These are phyloP conservation scores for Tricholoma hemisulphureum DNA, from an alignment of 768 basidiomycete species.

Conservation along the genomic window DNA sequence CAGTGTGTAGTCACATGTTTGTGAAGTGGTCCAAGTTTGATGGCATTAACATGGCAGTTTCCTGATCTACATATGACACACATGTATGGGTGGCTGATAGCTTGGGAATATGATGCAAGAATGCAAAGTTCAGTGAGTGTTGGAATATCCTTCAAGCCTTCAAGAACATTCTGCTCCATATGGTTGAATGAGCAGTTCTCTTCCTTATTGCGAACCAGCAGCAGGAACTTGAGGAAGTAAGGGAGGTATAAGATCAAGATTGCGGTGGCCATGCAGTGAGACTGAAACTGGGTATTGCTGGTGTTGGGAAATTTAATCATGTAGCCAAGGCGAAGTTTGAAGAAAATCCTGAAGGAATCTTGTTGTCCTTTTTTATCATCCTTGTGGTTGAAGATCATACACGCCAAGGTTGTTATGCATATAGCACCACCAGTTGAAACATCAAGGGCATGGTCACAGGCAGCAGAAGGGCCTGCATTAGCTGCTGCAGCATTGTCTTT, in stretches of 20 bases:
- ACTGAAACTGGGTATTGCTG: constrained; percentile 36
- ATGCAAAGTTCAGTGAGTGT: neutral
- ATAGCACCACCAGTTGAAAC: constrained; percentile 22
- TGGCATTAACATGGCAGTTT: constrained; percentile 16
- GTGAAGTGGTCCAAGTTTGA: constrained; percentile 26
- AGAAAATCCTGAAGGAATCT: constrained; percentile 23
- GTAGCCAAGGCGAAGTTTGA: constrained; percentile 20
- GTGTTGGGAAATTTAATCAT: constrained; percentile 31
- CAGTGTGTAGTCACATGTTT: constrained; percentile 14
- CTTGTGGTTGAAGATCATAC: constrained; percentile 32
- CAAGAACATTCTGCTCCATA: constrained; percentile 33
- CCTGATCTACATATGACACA: neutral
- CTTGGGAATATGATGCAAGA: neutral
- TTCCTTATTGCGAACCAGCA: constrained; percentile 29
- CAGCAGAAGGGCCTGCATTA: constrained; percentile 2
- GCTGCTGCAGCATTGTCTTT: constrained; percentile 24
- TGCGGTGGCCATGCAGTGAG: constrained; percentile 27
- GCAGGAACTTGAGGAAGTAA: constrained; percentile 26
- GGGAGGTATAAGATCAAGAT: constrained; percentile 24
- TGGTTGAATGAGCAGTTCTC: constrained; percentile 25
- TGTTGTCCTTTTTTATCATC: constrained; percentile 36
- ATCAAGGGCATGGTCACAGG: constrained; percentile 14
- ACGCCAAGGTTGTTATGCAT: constrained; percentile 24
- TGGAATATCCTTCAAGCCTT: neutral
- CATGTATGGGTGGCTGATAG: neutral